A percentile compares a stretch with the other conserved stretches of the same genome.
Conservation (phyloP, 208 protist species). For the Herpetomonas tarakana region DNA sequence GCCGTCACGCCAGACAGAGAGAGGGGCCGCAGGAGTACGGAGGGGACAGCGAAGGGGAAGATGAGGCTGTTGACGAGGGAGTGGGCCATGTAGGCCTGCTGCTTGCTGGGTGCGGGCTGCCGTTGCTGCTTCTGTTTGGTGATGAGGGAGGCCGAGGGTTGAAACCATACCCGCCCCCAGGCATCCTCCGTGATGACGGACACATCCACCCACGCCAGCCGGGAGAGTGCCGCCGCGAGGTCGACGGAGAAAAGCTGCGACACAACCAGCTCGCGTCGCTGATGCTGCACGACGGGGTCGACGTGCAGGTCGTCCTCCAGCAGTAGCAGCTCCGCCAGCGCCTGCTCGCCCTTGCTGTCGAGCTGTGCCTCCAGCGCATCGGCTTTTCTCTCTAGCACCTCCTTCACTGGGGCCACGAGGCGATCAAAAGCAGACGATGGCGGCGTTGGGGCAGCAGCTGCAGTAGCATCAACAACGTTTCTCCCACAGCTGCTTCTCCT, state of each 20-base stretch:
- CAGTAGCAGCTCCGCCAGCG: slow-evolving; percentile 1
- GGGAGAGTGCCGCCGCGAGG: slow-evolving; percentile 38
- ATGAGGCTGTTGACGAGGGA: slow-evolving; percentile 38
- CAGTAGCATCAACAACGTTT: neutral
- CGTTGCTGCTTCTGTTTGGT: neutral
- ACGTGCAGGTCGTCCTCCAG: slow-evolving; percentile 25
- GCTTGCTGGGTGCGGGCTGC: neutral
- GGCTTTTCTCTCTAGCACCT: slow-evolving; percentile 17
- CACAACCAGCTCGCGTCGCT: slow-evolving; percentile 50
- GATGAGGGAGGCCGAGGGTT: slow-evolving; percentile 1
- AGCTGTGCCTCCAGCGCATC: neutral
- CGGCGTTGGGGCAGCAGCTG: neutral
- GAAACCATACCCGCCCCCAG: slow-evolving; percentile 42
- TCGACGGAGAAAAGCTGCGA: slow-evolving; percentile 47
- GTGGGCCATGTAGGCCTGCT: slow-evolving; percentile 1
- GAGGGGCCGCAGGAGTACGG: slow-evolving; percentile 28
- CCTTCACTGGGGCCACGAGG: slow-evolving; percentile 10
- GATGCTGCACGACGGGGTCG: slow-evolving; percentile 36
- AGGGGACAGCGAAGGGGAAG: slow-evolving; percentile 53
- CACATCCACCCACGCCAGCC: slow-evolving; percentile 53
- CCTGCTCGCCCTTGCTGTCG: neutral
- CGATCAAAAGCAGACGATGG: slow-evolving; percentile 4
- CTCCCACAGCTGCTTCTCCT: slow-evolving; percentile 8
- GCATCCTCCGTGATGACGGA: slow-evolving; percentile 15
- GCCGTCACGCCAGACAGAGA: slow-evolving; percentile 12